Base-by-base conservation (phyloP, 331 rosid species). In the Malus hybrid region DNA sequence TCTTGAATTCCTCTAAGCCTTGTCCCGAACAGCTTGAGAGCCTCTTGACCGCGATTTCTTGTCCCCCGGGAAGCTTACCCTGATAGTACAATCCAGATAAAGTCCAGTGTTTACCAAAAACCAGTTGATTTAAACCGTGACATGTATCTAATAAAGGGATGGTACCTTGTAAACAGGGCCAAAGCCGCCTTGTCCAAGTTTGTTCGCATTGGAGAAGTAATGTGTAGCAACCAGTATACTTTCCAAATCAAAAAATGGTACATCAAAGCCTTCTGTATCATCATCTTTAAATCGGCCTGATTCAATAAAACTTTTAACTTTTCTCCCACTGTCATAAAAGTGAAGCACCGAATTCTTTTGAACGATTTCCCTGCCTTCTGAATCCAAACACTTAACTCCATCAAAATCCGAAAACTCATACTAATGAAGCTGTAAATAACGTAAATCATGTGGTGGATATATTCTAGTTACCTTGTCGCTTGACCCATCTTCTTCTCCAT, bases 211-310 rank as follows among this genome's bases (percentile, higher is more conserved):
- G 19, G 89, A 84, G 70, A 91, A 89, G 83, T 77, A 77, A n/a
- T 30, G 78, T 69, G 97, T 89, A 10, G 95, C 95, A 52, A 72
- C 66, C 72, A 85, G 85, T 77, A 89, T 84, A 66, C 79, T 86
- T 76, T 88, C 96, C 68, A 89, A 80, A 81, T 86, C 90, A 60
- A 89, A 89, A 80, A 80, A 83, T 2, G 93, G 96, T 69, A 89
- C 85, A 70, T 92, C 93, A 32, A 89, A 77, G 71, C 90, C 89
- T 28, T 88, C 84, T 64, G 86, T 83, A 78, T 88, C 85, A 24
- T 88, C 87, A 42, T 85, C 96, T 77, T 84, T 85, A 72, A 84
- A 82, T 52, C 86, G 75, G 58, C 86, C 85, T 1, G 93, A 85
- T 74, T 84, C 92, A 26, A 88, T 89, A 57, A 89, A 63, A 82